Base-by-base conservation (phyloP, 768 basidiomycete genomes). In the Piloderma croceum region DNA sequence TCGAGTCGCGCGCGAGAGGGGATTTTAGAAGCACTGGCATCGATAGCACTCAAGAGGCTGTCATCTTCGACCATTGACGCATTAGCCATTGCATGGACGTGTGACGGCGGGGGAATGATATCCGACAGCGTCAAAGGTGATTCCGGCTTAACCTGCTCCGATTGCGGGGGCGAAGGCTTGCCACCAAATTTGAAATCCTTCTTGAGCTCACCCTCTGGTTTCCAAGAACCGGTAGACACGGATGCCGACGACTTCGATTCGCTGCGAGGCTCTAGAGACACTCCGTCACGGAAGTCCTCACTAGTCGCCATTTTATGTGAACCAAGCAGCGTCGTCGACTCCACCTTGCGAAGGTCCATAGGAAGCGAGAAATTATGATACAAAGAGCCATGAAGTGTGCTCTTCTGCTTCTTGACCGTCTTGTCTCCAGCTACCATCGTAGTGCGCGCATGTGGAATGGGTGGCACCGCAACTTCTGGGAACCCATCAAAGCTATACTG, bases 101-200 rank as follows among this genome's bases (percentile, higher is more conserved):
- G 69, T 9, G 72, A 64, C 0, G 71, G 69, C 0, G 83, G 77
- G 5, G 84, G 85, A 36, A 88, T 83, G 56, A 89, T 85, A 45
- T 88, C 83, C 0, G 83, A 78, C 18, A 88, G 63, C 3, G 83
- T 84, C 36, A 82, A 52, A 0, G 69, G 69, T 41, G 53, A 48
- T 13, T 44, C 41, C 21, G 49, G 21, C 9, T 44, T 19, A 31
- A 34, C 43, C 27, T 44, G 36, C 2, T 48, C 0, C 60, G 54
- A 4, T 49, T 42, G 15, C 42, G 45, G 34, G 4, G 64, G 64
- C 7, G 64, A 50, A 15, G 48, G 44, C 20, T 49, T 61, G 18
- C 83, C 84, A 19, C 86, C 85, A 44, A 88, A 90, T 53, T 71
- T 83, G 73, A 90, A 89, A 17, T 77, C 73, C 6, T 64, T 71